Percentiles rank a stretch among this genome's conserved stretches.
Evolutionary conservation across 129 eudicot genomes (phyloP).

Genomic region (Glebionis coronaria): DNA sequence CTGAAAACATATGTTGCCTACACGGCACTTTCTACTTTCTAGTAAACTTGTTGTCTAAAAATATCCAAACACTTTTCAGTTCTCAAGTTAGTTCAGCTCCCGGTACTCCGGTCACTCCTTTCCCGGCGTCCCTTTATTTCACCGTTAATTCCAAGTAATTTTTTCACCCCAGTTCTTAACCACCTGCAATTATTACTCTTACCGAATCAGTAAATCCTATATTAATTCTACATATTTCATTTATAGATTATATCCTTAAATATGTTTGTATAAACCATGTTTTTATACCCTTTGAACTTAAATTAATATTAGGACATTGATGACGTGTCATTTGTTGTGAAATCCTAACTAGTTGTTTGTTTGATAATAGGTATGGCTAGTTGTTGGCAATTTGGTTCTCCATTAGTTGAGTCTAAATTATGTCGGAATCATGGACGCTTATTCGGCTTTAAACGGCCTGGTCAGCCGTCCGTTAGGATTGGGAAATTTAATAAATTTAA

Average conservation of each 20-base stretch:
- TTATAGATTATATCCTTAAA: background rate
- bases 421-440: constrained; percentile 24
- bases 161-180: constrained; percentile 12
- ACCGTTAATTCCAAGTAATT: constrained; percentile 27
- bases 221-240: constrained; percentile 5
- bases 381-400: constrained; percentile 18
- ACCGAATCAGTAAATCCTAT: constrained; percentile 5
- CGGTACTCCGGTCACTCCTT: background rate
- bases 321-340: no score
- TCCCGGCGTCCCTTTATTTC: background rate
- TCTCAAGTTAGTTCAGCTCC: background rate
- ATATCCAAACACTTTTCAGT: constrained; percentile 9
- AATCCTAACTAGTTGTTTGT: no score
- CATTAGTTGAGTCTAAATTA: constrained; percentile 21
- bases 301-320: background rate
- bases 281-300: background rate
- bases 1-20: background rate
- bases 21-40: constrained; percentile 21
- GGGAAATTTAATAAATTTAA: constrained; percentile 18
- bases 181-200: background rate
- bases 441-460: constrained; percentile 19
- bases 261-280: background rate
- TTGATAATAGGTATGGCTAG: constrained; percentile 42
- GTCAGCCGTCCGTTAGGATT: constrained; percentile 19
- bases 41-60: background rate